Percentiles rank a stretch among this genome's conserved stretches.
Evolutionary conservation across 768 basidiomycete species (phyloP).

Genomic region (Exsudoporus frostii): DNA sequence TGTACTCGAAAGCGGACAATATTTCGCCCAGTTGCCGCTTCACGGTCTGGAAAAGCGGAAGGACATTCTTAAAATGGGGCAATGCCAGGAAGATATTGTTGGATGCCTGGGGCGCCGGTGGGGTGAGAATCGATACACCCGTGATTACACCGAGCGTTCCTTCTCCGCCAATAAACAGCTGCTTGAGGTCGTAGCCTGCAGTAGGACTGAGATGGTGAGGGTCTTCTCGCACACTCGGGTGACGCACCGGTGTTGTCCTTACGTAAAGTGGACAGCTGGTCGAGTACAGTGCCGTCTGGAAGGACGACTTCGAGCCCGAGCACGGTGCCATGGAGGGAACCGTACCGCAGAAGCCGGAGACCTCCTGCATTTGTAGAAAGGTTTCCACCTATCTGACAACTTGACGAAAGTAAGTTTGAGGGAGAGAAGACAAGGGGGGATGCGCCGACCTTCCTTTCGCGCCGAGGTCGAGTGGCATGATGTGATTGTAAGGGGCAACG

Average conservation of each 20-base stretch:
- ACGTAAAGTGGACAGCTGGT: constrained; percentile 83
- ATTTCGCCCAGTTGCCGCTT: constrained; percentile 89
- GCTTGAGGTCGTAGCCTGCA: constrained; percentile 94
- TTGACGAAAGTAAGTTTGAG: constrained; percentile 26
- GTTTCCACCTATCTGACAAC: constrained; percentile 98
- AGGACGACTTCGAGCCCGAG: constrained; percentile 95
- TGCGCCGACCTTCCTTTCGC: constrained; percentile 88
- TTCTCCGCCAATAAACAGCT: constrained; percentile 96
- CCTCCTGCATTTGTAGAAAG: constrained; percentile 97
- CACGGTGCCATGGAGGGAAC: constrained; percentile 91
- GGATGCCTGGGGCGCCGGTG: constrained; percentile 74
- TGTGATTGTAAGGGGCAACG: constrained; percentile 83
- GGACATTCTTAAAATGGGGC: constrained; percentile 81
- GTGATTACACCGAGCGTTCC: constrained; percentile 96
- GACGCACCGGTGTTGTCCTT: constrained; percentile 94
- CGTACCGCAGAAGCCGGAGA: constrained; percentile 90
- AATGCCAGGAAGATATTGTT: constrained; percentile 92
- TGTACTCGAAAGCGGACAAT: constrained; percentile 95
- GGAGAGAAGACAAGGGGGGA: not conserved
- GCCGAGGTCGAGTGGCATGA: constrained; percentile 94
- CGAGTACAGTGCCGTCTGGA: constrained; percentile 88
- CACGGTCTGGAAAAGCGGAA: constrained; percentile 78
- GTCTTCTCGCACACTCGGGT: not conserved
- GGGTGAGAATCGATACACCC: constrained; percentile 90
- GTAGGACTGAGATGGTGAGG: not conserved